Evolutionary conservation across 768 basidiomycete species (phyloP), one percentile per base, ranked within the genome.

Genomic region (Lactarius trivialis): DNA sequence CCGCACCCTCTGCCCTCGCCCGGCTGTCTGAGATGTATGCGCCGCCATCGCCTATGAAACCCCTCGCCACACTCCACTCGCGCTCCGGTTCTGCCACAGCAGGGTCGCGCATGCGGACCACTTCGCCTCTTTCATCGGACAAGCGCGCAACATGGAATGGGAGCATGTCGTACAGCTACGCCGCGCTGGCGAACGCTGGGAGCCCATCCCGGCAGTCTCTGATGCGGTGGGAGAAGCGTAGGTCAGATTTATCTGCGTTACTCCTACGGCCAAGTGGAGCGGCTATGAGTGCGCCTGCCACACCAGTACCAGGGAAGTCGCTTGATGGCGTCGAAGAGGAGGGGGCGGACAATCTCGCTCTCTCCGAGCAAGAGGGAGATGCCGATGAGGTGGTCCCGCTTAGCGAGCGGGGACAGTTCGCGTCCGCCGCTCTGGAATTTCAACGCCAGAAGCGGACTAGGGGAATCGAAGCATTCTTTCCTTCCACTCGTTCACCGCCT

Each of bases 11-110:
- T 15, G 85, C 89, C 66, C 76, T 91, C n/a, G 79, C 85, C 11
- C 91, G 89, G 70, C 78, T 93, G 12, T 77, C 88, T 12, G 91
- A 91, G 73, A 93, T 93, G 91, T 93, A 93, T 71, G 89, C 89
- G 0, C 91, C 91, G 6, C 81, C 89, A 0, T 89, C 86, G 0
- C 86, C 88, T 4, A 64, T 70, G 14, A 69, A 69, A 14, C 66
- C 71, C 63, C 37, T 72, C 67, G 66, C 71, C 70, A 30, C 64
- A 32, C 30, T 76, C 64, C 68, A 62, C 65, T 70, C 68, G 80
- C 58, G 82, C 81, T 0, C 76, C 80, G 64, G 81, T 83, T 62
- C 72, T 78, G 59, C 69, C 70, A 4, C 34, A 32, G 24, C 36
- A 51, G 7, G 61, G 63, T 14, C 58, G 60, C 17, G 64, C 50